Base-by-base conservation (phyloP, 2,329 filamentous ascomycete species). In the Leptographium flavum region DNA sequence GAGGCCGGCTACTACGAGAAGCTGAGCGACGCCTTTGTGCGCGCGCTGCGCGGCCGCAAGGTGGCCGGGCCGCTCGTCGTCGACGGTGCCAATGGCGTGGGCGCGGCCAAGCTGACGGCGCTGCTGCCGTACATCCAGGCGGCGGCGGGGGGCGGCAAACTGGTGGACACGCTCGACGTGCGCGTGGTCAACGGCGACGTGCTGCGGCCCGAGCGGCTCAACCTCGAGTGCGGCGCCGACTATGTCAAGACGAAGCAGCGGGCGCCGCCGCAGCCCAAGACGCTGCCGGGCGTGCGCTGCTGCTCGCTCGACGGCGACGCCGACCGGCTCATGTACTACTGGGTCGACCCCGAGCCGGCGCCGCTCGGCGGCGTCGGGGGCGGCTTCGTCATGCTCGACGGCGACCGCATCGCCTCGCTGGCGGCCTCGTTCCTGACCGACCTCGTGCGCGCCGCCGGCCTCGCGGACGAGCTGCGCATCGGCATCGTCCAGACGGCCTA, bases 401-500 rank as follows among this genome's bases (percentile, higher is more conserved):
- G 92, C 49, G 92, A 98, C 65, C 87, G 90, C 44, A 98, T 98
- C 58, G 90, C 92, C 5, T 94, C 88, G 3, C 79, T 98, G 43
- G 86, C 87, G 13, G 92, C 92, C 36, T 86, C 84, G 1, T 98
- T 95, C 68, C 87, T 98, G 15, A 92, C 92, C 40, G 88, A 96
- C 52, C 81, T 95, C 28, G 79, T 87, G 43, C 78, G 80, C 46
- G 82, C 80, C 49, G 85, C 87, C 45, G 85, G 85, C 14, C 74
- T 98, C 27, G 71, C 79, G 41, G 76, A 83, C 25, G 81, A 88
- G 50, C 73, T 96, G 53, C 87, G 84, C 58, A 88, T 96, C 50
- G 92, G 90, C 48, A 86, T 98, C 44, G 83, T 98, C 13, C 92
- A 98, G 66, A 98, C 92, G 1, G 92, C 92, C 19, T 98, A 98